These are phyloP conservation scores for Cryphonectria radicalis DNA, from an alignment of 2,329 filamentous ascomycete genomes.

Conservation along the genomic window DNA sequence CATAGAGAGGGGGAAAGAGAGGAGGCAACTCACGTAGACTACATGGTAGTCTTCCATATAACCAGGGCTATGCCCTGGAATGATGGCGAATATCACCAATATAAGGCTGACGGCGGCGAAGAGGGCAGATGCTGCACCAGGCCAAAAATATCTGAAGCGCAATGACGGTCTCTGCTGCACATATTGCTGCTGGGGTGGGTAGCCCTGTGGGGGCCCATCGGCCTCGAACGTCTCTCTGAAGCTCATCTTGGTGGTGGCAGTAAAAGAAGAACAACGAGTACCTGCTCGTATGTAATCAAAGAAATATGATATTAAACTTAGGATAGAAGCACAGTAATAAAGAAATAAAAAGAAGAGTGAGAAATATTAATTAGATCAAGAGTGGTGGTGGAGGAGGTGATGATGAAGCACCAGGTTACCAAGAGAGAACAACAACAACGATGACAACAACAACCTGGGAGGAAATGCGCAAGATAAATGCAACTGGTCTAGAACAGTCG, in stretches of 20 bases:
- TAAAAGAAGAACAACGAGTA: background rate
- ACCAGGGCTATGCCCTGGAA: constrained; percentile 43
- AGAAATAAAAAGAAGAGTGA: background rate
- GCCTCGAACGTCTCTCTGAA: background rate
- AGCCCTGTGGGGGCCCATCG: background rate
- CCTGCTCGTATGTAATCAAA: constrained; percentile 9
- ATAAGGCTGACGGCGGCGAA: constrained; percentile 42
- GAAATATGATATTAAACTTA: background rate
- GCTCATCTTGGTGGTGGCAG: background rate
- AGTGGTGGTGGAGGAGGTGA: background rate
- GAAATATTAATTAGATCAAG: background rate
- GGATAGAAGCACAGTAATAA: background rate
- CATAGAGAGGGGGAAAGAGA: background rate
- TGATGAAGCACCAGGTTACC: background rate
- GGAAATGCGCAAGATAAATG: background rate
- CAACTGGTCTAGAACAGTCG: background rate
- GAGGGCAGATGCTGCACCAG: constrained; percentile 36
- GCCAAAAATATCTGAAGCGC: constrained; percentile 10
- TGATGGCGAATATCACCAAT: constrained; percentile 42
- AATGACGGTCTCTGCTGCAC: constrained; percentile 4
- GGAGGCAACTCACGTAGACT: constrained; percentile 40
- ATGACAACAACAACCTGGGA: background rate
- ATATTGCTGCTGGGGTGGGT: background rate
- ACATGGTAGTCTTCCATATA: constrained; percentile 46
- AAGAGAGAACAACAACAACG: background rate